Conservation (phyloP, 371 early-diverging fungal species). For the Mucor lusitanicus region DNA sequence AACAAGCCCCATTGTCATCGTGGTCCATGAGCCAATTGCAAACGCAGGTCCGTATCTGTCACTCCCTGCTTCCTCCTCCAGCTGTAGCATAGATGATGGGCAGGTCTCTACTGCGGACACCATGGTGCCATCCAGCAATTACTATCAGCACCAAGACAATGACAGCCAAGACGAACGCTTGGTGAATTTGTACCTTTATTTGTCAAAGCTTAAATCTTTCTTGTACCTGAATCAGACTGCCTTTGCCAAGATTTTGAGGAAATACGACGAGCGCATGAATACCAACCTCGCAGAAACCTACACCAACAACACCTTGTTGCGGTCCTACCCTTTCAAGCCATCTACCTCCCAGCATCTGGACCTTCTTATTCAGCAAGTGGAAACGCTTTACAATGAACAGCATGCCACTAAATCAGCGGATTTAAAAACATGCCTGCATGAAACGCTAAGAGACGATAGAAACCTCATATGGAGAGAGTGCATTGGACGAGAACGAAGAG, state of each 20-base stretch:
- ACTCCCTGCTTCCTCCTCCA: neutral
- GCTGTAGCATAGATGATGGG: neutral
- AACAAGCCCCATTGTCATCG: neutral
- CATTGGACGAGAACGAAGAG: neutral
- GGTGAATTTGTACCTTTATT: slow-evolving; percentile 68
- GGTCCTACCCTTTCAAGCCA: slow-evolving; percentile 51
- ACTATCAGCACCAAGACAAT: neutral
- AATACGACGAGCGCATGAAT: slow-evolving; percentile 84
- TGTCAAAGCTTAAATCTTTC: slow-evolving; percentile 83
- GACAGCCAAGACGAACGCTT: slow-evolving; percentile 14
- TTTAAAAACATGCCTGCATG: slow-evolving; percentile 53
- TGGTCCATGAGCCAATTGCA: neutral
- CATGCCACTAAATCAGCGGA: slow-evolving; percentile 36
- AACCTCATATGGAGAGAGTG: neutral
- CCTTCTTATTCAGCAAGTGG: slow-evolving; percentile 46
- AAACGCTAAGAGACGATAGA: slow-evolving; percentile 29
- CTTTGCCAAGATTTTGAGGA: slow-evolving; percentile 92
- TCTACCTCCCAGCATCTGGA: slow-evolving; percentile 46
- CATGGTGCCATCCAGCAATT: neutral
- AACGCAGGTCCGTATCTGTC: neutral
- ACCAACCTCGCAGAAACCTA: slow-evolving; percentile 46
- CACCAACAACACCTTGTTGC: slow-evolving; percentile 55
- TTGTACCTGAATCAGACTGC: slow-evolving; percentile 87
- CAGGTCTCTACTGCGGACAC: neutral
- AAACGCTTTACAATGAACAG: slow-evolving; percentile 49